These are phyloP conservation scores for Phaeosphaeriaceae sp. DNA, from an alignment of 2,329 filamentous ascomycete species.

Conservation along the genomic window DNA sequence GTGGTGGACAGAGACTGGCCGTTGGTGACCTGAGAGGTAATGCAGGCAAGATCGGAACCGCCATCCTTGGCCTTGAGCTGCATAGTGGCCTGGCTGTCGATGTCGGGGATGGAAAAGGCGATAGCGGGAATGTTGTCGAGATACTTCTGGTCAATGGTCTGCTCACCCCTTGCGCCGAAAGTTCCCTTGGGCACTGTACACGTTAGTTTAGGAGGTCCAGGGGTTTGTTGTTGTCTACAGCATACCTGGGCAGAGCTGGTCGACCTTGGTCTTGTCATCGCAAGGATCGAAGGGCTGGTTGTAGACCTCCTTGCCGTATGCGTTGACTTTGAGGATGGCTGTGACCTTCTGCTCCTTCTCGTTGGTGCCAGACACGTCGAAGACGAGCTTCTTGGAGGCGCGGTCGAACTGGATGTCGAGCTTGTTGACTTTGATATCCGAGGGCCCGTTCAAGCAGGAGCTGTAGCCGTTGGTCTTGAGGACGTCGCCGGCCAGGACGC, in stretches of 20 bases:
- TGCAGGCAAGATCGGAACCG: constrained; percentile 76
- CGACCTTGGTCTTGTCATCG: constrained; percentile 69
- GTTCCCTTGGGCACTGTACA: constrained; percentile 71
- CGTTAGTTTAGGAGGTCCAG: constrained; percentile 22
- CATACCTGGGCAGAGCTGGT: constrained; percentile 82
- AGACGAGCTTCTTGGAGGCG: constrained; percentile 74
- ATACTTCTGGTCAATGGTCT: constrained; percentile 75
- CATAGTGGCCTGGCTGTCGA: constrained; percentile 84
- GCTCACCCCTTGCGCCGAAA: constrained; percentile 76
- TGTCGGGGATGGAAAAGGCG: constrained; percentile 88
- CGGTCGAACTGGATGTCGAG: constrained; percentile 83
- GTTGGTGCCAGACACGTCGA: constrained; percentile 84
- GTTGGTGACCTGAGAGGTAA: constrained; percentile 82
- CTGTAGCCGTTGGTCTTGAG: constrained; percentile 83
- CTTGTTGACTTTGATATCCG: constrained; percentile 73
- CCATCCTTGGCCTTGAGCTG: constrained; percentile 71
- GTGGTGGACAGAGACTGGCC: constrained; percentile 81
- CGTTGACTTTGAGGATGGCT: constrained; percentile 76
- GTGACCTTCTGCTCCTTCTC: constrained; percentile 78
- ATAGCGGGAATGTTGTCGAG: constrained; percentile 82
- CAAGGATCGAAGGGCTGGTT: constrained; percentile 85
- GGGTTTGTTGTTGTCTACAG: constrained; percentile 38
- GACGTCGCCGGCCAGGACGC: constrained; percentile 72
- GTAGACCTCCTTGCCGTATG: constrained; percentile 86
- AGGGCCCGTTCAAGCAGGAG: constrained; percentile 68